Percentiles rank a stretch among this genome's conserved stretches.
phyloP scores from a whole-genome alignment of 331 rosid genomes.

The Stylosanthes scabra region DNA sequence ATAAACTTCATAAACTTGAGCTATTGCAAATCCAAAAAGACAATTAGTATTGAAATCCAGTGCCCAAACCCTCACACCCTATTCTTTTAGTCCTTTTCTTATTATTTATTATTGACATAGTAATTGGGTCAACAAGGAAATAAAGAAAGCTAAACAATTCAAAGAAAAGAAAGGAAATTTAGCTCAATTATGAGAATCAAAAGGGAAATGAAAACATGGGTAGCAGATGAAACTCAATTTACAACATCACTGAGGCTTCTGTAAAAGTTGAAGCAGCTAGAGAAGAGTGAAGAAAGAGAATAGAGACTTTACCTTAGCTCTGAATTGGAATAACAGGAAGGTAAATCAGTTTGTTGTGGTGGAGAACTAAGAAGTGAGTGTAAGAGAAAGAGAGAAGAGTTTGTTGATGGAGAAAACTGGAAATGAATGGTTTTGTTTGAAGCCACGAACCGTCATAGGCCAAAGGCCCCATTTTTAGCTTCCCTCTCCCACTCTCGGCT shows the following conservation, averaged over 20 bases:
- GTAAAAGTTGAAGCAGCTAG: neutral
- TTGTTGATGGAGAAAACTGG: too few relatives aligned
- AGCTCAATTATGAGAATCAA: conserved; percentile 10
- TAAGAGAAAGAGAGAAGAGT: too few relatives aligned
- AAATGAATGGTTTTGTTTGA: too few relatives aligned
- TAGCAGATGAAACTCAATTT: conserved; percentile 34
- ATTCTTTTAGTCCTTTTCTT: neutral
- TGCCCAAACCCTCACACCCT: conserved; percentile 7
- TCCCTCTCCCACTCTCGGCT: too few relatives aligned
- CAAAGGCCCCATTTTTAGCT: too few relatives aligned
- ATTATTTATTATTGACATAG: conserved; percentile 23
- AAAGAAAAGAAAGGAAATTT: conserved; percentile 17
- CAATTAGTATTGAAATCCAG: neutral
- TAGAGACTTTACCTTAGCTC: conserved; percentile 38
- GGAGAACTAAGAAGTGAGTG: too few relatives aligned
- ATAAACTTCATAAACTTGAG: conserved; percentile 12
- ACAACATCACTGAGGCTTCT: neutral
- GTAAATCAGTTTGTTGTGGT: too few relatives aligned
- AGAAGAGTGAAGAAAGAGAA: conserved; percentile 13
- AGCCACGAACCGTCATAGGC: too few relatives aligned
- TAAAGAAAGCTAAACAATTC: neutral
- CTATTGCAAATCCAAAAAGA: conserved; percentile 17
- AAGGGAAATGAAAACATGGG: conserved; percentile 30
- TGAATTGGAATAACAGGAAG: conserved; percentile 27
- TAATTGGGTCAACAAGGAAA: conserved; percentile 26